Percentiles rank a stretch among this genome's conserved stretches.
These are phyloP conservation scores for Spirogloea muscicola DNA, from an alignment of 139 green algal species.

Conservation along the genomic window DNA sequence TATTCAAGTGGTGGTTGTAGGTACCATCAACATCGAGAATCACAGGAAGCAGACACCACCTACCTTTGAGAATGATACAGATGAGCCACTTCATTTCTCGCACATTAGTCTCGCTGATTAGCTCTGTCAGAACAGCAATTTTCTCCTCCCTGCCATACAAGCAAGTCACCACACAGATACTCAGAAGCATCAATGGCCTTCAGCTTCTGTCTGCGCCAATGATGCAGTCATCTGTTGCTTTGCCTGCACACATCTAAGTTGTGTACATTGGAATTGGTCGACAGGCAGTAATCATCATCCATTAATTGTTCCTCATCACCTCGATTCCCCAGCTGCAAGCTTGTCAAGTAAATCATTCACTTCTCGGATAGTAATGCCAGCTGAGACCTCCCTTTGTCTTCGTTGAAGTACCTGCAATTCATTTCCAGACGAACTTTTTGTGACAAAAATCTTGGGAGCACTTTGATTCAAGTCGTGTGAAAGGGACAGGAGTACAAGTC, in stretches of 20 bases:
- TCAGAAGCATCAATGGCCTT: no score
- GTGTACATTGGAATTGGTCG: no score
- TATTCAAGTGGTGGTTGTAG: no score
- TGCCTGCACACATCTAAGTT: no score
- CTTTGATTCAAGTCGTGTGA: neutral
- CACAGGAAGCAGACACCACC: no score
- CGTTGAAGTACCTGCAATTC: conserved; percentile 6
- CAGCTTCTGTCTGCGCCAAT: no score
- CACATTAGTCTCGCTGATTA: conserved; percentile 52
- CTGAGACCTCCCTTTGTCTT: conserved; percentile 17
- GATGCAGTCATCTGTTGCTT: no score
- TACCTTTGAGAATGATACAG: conserved; percentile 66
- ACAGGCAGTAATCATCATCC: no score
- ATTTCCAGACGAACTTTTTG: neutral
- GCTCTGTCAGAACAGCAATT: conserved; percentile 5
- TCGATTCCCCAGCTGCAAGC: conserved; percentile 34
- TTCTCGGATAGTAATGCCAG: conserved; percentile 13
- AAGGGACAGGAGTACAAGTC: neutral
- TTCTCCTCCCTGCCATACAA: neutral
- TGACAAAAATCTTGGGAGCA: neutral
- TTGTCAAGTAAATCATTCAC: conserved; percentile 53
- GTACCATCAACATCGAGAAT: no score
- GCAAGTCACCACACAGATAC: no score
- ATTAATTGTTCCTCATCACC: no score
- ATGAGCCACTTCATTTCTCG: conserved; percentile 67